phyloP scores from a whole-genome alignment of 106 monocot species.

The Iris macrosiphon region DNA sequence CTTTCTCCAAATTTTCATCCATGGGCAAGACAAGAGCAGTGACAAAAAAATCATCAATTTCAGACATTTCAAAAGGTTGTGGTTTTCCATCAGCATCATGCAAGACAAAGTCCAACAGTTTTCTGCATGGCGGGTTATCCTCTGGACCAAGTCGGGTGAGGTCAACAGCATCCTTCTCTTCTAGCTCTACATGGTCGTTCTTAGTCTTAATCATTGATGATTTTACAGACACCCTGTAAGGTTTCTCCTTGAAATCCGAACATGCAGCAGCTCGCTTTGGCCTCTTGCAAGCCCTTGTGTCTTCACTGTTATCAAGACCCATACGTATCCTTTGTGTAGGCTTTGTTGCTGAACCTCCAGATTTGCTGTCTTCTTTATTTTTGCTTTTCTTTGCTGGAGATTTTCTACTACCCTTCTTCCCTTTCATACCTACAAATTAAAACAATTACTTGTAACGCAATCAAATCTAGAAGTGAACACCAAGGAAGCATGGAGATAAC shows the following conservation, averaged over 20 bases:
- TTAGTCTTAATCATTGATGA: slow-evolving; percentile 31
- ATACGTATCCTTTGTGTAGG: slow-evolving; percentile 54
- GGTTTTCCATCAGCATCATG: slow-evolving; percentile 81
- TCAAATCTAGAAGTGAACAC: too few species aligned
- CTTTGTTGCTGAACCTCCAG: too few species aligned
- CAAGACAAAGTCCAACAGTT: slow-evolving; percentile 65
- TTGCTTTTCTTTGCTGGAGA: too few species aligned
- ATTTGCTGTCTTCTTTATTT: too few species aligned
- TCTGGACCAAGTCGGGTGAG: slow-evolving; percentile 57
- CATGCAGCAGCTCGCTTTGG: slow-evolving; percentile 68
- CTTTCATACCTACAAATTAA: too few species aligned
- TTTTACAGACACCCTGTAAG: slow-evolving; percentile 44
- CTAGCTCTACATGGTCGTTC: slow-evolving; percentile 34
- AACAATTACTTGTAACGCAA: too few species aligned
- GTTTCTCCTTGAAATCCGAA: slow-evolving; percentile 69
- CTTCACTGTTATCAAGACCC: slow-evolving; percentile 4
- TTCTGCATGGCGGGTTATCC: slow-evolving; percentile 52
- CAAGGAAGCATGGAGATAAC: too few species aligned
- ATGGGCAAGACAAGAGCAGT: slow-evolving; percentile 83
- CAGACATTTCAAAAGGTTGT: slow-evolving; percentile 88
- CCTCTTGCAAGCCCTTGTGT: slow-evolving; percentile 30
- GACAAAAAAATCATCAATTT: slow-evolving; percentile 68
- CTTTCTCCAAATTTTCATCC: slow-evolving; percentile 57
- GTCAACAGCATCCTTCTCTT: slow-evolving; percentile 58
- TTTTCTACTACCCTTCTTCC: too few species aligned